Base-by-base conservation (phyloP, 2,329 filamentous ascomycete species). In the Fusarium torreyae region DNA sequence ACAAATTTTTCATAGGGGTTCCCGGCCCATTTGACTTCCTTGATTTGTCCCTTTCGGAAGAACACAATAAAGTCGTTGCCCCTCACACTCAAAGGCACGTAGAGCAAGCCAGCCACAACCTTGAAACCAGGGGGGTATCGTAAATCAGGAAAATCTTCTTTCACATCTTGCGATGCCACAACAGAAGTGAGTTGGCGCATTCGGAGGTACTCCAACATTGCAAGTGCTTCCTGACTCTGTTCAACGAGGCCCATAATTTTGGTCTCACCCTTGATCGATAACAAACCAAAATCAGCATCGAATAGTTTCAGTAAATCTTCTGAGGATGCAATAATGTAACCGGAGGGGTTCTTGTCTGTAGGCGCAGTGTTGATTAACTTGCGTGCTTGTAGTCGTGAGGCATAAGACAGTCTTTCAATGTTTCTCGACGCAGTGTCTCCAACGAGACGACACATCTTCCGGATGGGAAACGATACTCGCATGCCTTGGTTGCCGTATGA, bases 61-160 rank as follows among this genome's bases (percentile, higher is more conserved):
- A 97, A 97, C 0, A 94, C 92, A 43, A 97, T 97, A 73, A 97
- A 97, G 72, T 97, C 94, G 31, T 84, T 84, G 1, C 94, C 94
- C 3, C 88, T 88, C 1, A 88, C 84, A 17, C 92, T 94, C 3
- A 97, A 81, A 0, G 94, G 94, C 0, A 97, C 93, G 55, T 97
- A 90, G 0, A 97, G 81, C 48, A 97, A 79, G 0, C 94, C 94
- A 0, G 93, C 92, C 59, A 97, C 88, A 20, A 90, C 82, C 61
- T 89, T 86, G 74, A 97, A 96, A 0, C 94, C 94, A 1, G 93
- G 94, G 0, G 88, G 83, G 71, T 97, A 97, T 22, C 86, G 85
- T 5, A 97, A 81, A 72, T 97, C 94, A 0, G 92, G 92, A 57
- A 97, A 97, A 70, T 97, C 94, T 38, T 87, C 80, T 24, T 77